Conservation (phyloP, 2,329 filamentous ascomycete genomes). For the Penicillium sclerotigenum region DNA sequence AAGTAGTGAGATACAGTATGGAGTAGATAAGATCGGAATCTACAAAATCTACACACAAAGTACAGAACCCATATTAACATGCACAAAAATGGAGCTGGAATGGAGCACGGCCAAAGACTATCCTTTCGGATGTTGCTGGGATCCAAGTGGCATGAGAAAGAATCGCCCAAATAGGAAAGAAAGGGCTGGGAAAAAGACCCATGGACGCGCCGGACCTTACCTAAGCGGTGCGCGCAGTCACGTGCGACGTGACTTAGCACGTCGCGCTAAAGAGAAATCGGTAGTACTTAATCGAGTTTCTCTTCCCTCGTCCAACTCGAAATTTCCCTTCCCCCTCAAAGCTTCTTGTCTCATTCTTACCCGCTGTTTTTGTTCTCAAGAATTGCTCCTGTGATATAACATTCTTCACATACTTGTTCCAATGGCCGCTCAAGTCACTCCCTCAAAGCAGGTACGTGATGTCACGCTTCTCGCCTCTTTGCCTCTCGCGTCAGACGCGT, state of each 20-base stretch:
- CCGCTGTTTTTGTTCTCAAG: conserved; percentile 29
- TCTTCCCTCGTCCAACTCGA: conserved; percentile 2
- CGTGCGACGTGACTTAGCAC: conserved; percentile 40
- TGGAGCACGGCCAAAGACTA: conserved; percentile 21
- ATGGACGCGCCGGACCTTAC: conserved; percentile 18
- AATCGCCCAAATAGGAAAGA: conserved; percentile 2
- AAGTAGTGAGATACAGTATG: background rate
- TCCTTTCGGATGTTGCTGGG: conserved; percentile 24
- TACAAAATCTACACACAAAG: background rate
- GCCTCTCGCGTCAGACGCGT: conserved; percentile 33
- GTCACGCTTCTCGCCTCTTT: conserved; percentile 38
- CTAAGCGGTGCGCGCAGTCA: conserved; percentile 31
- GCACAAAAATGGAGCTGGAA: conserved; percentile 11
- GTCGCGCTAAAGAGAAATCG: conserved; percentile 37
- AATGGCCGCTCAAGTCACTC: conserved; percentile 77
- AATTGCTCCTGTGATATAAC: conserved; percentile 29
- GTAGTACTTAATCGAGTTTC: conserved; percentile 34
- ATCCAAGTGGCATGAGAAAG: conserved; percentile 23
- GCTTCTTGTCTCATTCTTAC: conserved; percentile 12
- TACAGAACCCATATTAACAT: background rate
- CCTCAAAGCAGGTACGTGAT: conserved; percentile 66
- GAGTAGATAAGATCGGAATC: conserved; percentile 9
- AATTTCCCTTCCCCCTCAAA: conserved; percentile 25
- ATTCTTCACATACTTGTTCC: conserved; percentile 18
- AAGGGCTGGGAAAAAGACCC: background rate